Evolutionary conservation across 768 basidiomycete species (phyloP).

Genomic region (Boletus tylopilopsis): DNA sequence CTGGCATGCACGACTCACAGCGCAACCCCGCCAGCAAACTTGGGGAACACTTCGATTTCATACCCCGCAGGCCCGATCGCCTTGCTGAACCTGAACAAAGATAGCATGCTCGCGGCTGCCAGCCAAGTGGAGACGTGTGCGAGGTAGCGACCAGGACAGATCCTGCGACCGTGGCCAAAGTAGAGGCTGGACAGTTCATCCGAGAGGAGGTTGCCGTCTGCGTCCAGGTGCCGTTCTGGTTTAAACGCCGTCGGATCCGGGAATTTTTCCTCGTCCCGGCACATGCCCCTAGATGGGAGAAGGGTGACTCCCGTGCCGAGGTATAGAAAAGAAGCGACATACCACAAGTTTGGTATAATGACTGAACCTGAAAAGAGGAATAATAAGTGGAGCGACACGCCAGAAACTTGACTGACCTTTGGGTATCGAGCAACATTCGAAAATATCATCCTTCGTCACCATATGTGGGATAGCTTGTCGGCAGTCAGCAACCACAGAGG

Average conservation of each 20-base stretch:
- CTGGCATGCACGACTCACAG: slow-evolving; percentile 11
- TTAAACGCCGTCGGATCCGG: slow-evolving; percentile 31
- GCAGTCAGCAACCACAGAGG: background rate
- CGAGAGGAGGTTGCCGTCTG: slow-evolving; percentile 16
- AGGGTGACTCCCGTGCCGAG: background rate
- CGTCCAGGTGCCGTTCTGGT: slow-evolving; percentile 32
- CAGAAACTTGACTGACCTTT: slow-evolving; percentile 31
- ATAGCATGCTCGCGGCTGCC: slow-evolving; percentile 15
- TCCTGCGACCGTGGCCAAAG: slow-evolving; percentile 34
- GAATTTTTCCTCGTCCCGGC: slow-evolving; percentile 19
- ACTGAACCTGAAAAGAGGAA: slow-evolving; percentile 11
- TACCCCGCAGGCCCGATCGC: slow-evolving; percentile 21
- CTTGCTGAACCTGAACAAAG: slow-evolving; percentile 20
- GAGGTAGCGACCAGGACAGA: slow-evolving; percentile 20
- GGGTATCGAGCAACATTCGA: slow-evolving; percentile 48
- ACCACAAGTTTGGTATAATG: slow-evolving; percentile 23
- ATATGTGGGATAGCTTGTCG: slow-evolving; percentile 26
- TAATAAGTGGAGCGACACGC: background rate
- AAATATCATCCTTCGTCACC: slow-evolving; percentile 37
- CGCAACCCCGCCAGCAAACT: slow-evolving; percentile 12
- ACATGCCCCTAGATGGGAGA: slow-evolving; percentile 17
- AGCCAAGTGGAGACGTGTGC: slow-evolving; percentile 20
- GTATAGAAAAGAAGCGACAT: background rate
- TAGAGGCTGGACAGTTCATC: slow-evolving; percentile 21
- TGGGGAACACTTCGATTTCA: slow-evolving; percentile 20